A percentile compares a stretch with the other conserved stretches of the same genome.
Conservation (phyloP, 2,329 filamentous ascomycete genomes). For the Clarireedia sp. region DNA sequence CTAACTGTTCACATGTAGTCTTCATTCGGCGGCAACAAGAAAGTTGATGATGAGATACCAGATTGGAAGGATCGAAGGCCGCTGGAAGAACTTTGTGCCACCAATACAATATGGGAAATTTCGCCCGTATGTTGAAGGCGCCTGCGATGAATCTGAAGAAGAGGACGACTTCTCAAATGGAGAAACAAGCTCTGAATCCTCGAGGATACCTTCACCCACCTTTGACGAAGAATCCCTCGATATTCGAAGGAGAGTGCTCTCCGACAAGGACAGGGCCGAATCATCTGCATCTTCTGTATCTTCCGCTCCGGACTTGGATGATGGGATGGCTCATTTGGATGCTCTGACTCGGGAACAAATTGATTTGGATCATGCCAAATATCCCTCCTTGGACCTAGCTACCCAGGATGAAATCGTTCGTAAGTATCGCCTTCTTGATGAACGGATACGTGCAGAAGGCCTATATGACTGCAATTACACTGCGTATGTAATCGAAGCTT, state of each 20-base stretch:
- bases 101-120: conserved; percentile 87
- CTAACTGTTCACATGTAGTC: conserved; percentile 38
- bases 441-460: conserved; percentile 63
- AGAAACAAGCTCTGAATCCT: conserved; percentile 20
- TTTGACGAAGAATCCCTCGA: conserved; percentile 24
- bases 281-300: conserved; percentile 46
- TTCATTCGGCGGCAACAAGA: conserved; percentile 74
- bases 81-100: conserved; percentile 81
- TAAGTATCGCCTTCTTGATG: conserved; percentile 74
- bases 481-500: conserved; percentile 67
- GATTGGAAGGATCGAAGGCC: conserved; percentile 72
- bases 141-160: conserved; percentile 30
- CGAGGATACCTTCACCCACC: conserved; percentile 28
- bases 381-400: conserved; percentile 64
- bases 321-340: conserved; percentile 61
- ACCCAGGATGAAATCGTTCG: conserved; percentile 69
- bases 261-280: conserved; percentile 16
- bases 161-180: conserved; percentile 22
- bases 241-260: conserved; percentile 16
- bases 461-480: conserved; percentile 80
- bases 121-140: conserved; percentile 41
- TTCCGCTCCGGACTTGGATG: conserved; percentile 45
- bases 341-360: conserved; percentile 67
- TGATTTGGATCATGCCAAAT: conserved; percentile 67
- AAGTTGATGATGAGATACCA: conserved; percentile 70